Percentiles rank a stretch among this genome's conserved stretches.
Conservation (phyloP, 2,329 filamentous ascomycete genomes). For the Tolypocladium ovalisporum region DNA sequence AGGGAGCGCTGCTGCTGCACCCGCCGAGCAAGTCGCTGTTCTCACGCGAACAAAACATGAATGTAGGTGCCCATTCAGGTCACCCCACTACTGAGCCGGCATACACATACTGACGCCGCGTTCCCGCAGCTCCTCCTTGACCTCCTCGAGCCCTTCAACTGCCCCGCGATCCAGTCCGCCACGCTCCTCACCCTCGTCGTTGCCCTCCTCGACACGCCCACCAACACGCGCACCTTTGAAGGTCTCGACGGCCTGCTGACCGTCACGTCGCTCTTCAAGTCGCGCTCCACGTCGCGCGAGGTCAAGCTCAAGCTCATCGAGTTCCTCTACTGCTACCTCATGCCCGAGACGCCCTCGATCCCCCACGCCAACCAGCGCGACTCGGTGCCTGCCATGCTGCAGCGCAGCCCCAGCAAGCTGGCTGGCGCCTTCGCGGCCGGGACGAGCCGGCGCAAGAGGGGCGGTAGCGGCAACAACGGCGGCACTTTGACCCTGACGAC, state of each 20-base stretch:
- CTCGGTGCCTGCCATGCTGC: constrained; percentile 41
- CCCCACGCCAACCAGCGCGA: constrained; percentile 34
- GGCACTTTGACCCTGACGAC: constrained; percentile 47
- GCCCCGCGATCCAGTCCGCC: constrained; percentile 81
- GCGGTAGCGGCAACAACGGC: constrained; percentile 25
- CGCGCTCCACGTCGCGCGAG: constrained; percentile 69
- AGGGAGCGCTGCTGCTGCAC: constrained; percentile 79
- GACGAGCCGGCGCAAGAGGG: constrained; percentile 17
- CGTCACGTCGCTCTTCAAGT: constrained; percentile 87
- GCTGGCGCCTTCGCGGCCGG: constrained; percentile 39
- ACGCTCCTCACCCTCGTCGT: constrained; percentile 85
- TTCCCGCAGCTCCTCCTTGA: constrained; percentile 69
- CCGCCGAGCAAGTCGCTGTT: constrained; percentile 83
- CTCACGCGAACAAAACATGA: constrained; percentile 87
- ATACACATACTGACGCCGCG: neutral
- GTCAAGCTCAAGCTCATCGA: constrained; percentile 96
- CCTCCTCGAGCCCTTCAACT: constrained; percentile 85
- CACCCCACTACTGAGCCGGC: neutral
- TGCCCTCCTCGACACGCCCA: constrained; percentile 73
- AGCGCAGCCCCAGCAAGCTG: constrained; percentile 60
- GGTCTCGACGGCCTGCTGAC: constrained; percentile 82
- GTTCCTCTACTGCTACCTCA: constrained; percentile 97
- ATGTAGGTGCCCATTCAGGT: constrained; percentile 42
- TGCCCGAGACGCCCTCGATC: constrained; percentile 68
- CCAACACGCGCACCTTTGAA: constrained; percentile 88